These are phyloP conservation scores for Hypoxylon sp. DNA, from an alignment of 2,329 filamentous ascomycete species.

Conservation along the genomic window DNA sequence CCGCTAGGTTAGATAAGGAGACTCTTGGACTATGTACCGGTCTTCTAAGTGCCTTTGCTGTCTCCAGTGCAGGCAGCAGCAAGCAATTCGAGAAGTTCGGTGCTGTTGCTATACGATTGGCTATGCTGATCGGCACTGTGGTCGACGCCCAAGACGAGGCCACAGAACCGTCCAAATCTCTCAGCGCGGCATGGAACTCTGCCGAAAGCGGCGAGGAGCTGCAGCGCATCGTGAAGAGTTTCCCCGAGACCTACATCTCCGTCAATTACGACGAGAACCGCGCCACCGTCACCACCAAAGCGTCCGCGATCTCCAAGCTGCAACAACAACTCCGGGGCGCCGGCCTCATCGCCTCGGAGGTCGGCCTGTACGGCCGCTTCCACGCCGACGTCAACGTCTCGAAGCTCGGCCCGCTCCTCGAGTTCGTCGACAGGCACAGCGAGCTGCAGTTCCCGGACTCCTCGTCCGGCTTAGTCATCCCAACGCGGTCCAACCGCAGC, in stretches of 20 bases:
- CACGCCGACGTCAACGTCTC: slow-evolving; percentile 44
- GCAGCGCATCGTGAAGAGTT: slow-evolving; percentile 23
- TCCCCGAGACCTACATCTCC: slow-evolving; percentile 41
- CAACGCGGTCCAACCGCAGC: slow-evolving; percentile 40
- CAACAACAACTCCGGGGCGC: slow-evolving; percentile 43
- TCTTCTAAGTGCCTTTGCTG: slow-evolving; percentile 53
- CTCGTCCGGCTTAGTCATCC: slow-evolving; percentile 44
- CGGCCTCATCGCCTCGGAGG: slow-evolving; percentile 47
- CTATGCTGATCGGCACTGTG: slow-evolving; percentile 53
- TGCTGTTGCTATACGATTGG: slow-evolving; percentile 54
- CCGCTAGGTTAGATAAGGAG: slow-evolving; percentile 34
- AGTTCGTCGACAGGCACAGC: slow-evolving; percentile 45
- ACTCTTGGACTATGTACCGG: slow-evolving; percentile 56
- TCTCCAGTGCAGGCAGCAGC: slow-evolving; percentile 48
- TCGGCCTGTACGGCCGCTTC: slow-evolving; percentile 51
- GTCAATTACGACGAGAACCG: slow-evolving; percentile 54
- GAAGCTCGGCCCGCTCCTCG: slow-evolving; percentile 39
- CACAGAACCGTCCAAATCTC: slow-evolving; percentile 36
- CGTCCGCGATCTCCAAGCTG: slow-evolving; percentile 33
- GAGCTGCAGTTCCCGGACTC: slow-evolving; percentile 52
- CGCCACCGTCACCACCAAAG: slow-evolving; percentile 52
- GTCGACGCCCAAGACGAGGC: slow-evolving; percentile 52
- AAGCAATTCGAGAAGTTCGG: slow-evolving; percentile 52
- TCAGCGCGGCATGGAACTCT: slow-evolving; percentile 45
- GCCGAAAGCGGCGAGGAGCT: slow-evolving; percentile 36